phyloP scores from a whole-genome alignment of 768 basidiomycete genomes.

The Clavulina sp. region DNA sequence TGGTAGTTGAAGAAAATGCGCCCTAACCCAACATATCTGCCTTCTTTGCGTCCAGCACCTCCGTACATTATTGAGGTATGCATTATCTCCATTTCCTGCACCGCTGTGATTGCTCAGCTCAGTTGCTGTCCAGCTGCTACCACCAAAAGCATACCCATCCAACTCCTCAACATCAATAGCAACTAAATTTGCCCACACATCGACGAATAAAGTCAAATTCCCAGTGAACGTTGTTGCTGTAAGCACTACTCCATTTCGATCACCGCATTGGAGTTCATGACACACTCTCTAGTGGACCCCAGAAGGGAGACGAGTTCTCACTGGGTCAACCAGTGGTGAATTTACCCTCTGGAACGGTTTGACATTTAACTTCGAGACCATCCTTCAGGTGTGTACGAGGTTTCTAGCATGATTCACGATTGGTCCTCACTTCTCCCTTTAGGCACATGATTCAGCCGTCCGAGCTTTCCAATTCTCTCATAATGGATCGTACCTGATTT shows the following conservation, averaged over 20 bases:
- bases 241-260: constrained; percentile 19
- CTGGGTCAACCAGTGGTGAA: constrained; percentile 92
- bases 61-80: constrained; percentile 78
- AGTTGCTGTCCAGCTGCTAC: constrained; percentile 50
- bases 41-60: constrained; percentile 64
- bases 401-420: not conserved
- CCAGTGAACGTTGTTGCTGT: constrained; percentile 93
- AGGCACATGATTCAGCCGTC: constrained; percentile 86
- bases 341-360: constrained; percentile 98
- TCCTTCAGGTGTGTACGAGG: constrained; percentile 42
- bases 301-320: constrained; percentile 80
- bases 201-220: constrained; percentile 95
- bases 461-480: constrained; percentile 82
- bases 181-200: constrained; percentile 95
- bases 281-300: constrained; percentile 68
- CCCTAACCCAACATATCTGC: constrained; percentile 59
- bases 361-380: constrained; percentile 99
- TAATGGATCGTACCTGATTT: constrained; percentile 82
- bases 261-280: not conserved
- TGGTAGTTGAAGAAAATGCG: constrained; percentile 55
- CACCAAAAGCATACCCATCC: constrained; percentile 78
- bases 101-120: constrained; percentile 13
- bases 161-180: constrained; percentile 89
- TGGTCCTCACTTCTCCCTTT: not conserved
- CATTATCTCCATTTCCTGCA: not conserved